phyloP scores from a whole-genome alignment of 1,284 basidiomycete genomes.

The Tilletia caries region DNA sequence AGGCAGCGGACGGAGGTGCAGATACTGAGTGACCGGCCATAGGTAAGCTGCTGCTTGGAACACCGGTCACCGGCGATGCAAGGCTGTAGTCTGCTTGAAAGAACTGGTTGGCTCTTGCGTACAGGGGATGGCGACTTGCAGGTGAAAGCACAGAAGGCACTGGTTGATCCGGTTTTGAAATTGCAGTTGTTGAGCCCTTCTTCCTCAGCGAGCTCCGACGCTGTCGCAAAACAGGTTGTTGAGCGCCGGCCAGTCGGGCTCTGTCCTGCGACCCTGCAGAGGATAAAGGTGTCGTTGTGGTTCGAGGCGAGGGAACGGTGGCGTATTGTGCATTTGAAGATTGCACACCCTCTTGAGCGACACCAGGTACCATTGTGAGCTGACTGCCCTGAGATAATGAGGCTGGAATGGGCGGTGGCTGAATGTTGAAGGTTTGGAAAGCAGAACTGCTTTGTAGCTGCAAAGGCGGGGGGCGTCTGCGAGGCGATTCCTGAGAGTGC shows the following conservation, averaged over 20 bases:
- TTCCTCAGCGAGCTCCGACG: slow-evolving; percentile 9
- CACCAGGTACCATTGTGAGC: slow-evolving; percentile 6
- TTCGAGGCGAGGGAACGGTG: neutral
- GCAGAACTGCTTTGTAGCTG: neutral
- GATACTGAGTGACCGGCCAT: neutral
- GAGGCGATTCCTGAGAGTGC: slow-evolving; percentile 4
- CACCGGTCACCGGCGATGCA: neutral
- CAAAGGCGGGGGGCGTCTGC: neutral
- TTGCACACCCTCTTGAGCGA: neutral
- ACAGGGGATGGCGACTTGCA: slow-evolving; percentile 17
- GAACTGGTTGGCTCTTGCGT: slow-evolving; percentile 29
- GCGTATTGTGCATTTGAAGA: neutral
- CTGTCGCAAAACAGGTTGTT: neutral
- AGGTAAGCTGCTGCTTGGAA: neutral
- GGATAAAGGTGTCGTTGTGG: no score
- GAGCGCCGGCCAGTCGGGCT: neutral
- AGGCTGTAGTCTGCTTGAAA: slow-evolving; percentile 32
- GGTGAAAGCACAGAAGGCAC: neutral
- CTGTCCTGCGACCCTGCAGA: no score
- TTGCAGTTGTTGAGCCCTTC: slow-evolving; percentile 14
- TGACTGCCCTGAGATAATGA: slow-evolving; percentile 20
- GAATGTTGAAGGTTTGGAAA: neutral
- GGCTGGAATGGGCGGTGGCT: neutral
- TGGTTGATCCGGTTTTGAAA: slow-evolving; percentile 14
- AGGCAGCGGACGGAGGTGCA: neutral